Conservation (phyloP, 257 asterid genomes). For the Solanum chilense region DNA sequence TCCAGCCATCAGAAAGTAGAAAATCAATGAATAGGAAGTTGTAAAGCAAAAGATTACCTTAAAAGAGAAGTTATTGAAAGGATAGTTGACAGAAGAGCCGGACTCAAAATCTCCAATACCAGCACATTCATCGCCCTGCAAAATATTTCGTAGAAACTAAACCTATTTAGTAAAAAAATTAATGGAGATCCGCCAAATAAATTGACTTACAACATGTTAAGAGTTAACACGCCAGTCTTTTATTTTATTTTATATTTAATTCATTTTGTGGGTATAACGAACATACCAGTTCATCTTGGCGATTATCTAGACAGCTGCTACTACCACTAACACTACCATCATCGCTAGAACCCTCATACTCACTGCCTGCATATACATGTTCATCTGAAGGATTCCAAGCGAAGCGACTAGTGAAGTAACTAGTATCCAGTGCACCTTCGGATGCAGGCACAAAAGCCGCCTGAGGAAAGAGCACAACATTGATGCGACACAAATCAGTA, state of each 20-base stretch:
- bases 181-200: background rate
- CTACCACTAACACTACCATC: slow-evolving; percentile 78
- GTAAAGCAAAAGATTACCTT: slow-evolving; percentile 43
- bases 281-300: slow-evolving; percentile 83
- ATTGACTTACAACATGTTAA: background rate
- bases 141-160: background rate
- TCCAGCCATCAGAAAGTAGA: background rate
- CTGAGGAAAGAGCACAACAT: slow-evolving; percentile 19
- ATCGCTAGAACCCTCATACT: slow-evolving; percentile 80
- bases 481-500: background rate
- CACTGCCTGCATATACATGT: slow-evolving; percentile 73
- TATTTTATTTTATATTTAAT: background rate
- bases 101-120: slow-evolving; percentile 61
- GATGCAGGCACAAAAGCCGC: slow-evolving; percentile 96
- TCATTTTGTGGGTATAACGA: background rate
- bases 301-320: slow-evolving; percentile 84
- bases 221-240: background rate
- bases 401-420: slow-evolving; percentile 90
- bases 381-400: slow-evolving; percentile 96
- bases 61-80: slow-evolving; percentile 94
- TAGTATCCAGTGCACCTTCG: slow-evolving; percentile 88
- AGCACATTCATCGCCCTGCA: slow-evolving; percentile 68
- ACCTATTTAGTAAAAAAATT: background rate
- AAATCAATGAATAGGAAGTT: background rate
- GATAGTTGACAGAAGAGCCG: slow-evolving; percentile 58